phyloP scores from a whole-genome alignment of 2,329 filamentous ascomycete genomes.

The Alternaria solani region DNA sequence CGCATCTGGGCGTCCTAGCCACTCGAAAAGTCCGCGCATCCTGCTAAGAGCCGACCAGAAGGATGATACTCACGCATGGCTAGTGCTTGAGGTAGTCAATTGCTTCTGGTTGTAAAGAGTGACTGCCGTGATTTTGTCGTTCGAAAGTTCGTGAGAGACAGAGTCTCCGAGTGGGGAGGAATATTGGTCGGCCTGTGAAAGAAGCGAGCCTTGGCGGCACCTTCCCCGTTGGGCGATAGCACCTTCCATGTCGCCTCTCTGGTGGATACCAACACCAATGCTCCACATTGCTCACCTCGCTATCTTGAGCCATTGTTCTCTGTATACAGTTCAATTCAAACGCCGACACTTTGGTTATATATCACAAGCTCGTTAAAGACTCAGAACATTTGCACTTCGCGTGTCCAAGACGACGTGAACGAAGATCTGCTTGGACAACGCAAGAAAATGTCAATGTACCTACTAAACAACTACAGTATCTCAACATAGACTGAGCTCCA shows the following conservation, averaged over 20 bases:
- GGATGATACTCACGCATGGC: constrained; percentile 77
- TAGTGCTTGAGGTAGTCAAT: constrained; percentile 74
- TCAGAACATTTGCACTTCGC: background rate
- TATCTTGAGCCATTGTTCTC: background rate
- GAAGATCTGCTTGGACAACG: background rate
- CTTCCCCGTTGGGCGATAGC: constrained; percentile 14
- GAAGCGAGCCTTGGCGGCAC: constrained; percentile 34
- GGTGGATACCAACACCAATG: background rate
- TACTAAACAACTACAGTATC: background rate
- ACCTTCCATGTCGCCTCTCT: background rate
- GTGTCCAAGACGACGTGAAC: background rate
- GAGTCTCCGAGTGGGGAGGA: constrained; percentile 17
- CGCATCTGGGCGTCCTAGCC: constrained; percentile 7
- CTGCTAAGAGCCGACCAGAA: constrained; percentile 59
- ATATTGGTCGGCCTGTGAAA: constrained; percentile 15
- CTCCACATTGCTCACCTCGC: background rate
- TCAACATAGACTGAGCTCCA: background rate
- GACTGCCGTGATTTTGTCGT: constrained; percentile 39
- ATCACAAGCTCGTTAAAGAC: too few species aligned
- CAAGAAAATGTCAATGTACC: background rate
- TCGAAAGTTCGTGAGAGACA: constrained; percentile 35
- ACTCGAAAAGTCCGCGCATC: constrained; percentile 9
- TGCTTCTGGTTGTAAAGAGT: constrained; percentile 56
- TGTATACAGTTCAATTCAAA: background rate
- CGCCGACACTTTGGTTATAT: background rate